Base-by-base conservation (phyloP, 2,329 filamentous ascomycete genomes). In the Lachnellula willkommii region DNA sequence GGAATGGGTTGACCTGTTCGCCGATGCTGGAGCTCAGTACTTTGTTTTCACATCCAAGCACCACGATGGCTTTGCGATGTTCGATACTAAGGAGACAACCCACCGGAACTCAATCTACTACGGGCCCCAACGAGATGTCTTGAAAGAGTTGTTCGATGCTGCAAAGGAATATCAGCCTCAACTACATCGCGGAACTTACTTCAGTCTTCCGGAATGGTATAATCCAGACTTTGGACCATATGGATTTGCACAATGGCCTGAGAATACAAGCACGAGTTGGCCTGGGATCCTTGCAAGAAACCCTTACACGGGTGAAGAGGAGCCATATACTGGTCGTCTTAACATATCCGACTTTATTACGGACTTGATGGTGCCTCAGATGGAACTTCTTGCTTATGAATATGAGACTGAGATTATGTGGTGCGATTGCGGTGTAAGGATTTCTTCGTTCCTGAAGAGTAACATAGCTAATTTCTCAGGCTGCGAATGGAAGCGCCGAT, bases 1-100 rank as follows among this genome's bases (percentile, higher is more conserved):
- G 53, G 76, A 73, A 37, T 81, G 78, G 77, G 76, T 80, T 1
- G 77, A 80, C 60, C 71, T 81, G 1, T 76, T 81, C 53, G 74
- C 75, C 2, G 77, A 78, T 37, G 72, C 78, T 2, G 78, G 78
- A 7, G 78, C 78, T 6, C 60, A 52, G 60, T 77, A 78, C 63
- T 77, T 79, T 56, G 76, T 79, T 4, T 60, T 74, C 14, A 75
- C 73, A 0, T 72, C 73, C 1, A 77, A 78, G 59, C 76, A 78
- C 58, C 75, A 78, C 62, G 75, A 78, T 55, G 76, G 76, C 11
- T 77, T 74, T 56, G 71, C 74, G 1, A 63, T 76, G 39, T 78
- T 78, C 57, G 74, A 78, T 57, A 64, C 71, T 0, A 69, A 68
- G 7, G 57, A 56, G 5, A 72, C 71, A 2, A 73, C 69, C 5